Conservation (phyloP, 2,329 filamentous ascomycete genomes). For the Dendryphion nanum region DNA sequence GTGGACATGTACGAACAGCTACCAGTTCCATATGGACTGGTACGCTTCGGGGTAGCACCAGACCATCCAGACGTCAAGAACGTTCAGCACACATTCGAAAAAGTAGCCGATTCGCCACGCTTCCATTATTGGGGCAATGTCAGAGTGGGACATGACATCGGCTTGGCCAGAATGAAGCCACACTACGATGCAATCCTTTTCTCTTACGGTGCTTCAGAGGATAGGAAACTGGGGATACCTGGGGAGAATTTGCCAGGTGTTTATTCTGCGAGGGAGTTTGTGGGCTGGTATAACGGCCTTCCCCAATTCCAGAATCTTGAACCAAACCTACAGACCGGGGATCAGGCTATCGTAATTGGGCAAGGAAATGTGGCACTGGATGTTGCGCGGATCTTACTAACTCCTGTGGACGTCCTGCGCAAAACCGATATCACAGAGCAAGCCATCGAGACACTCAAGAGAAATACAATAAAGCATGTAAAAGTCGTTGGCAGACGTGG, state of each 20-base stretch:
- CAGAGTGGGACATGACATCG: constrained; percentile 68
- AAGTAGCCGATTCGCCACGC: constrained; percentile 76
- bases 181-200: constrained; percentile 94
- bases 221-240: constrained; percentile 73
- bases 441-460: constrained; percentile 70
- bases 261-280: constrained; percentile 86
- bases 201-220: constrained; percentile 85
- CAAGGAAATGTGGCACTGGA: constrained; percentile 97
- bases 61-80: constrained; percentile 99
- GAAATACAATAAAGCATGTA: constrained; percentile 74
- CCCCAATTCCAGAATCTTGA: constrained; percentile 73
- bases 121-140: constrained; percentile 94
- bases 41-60: constrained; percentile 93
- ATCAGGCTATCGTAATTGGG: constrained; percentile 84
- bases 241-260: constrained; percentile 78
- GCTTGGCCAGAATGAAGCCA: constrained; percentile 66
- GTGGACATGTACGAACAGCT: constrained; percentile 97
- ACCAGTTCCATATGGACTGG: constrained; percentile 88
- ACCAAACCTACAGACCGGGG: constrained; percentile 71
- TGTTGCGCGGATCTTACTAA: constrained; percentile 82
- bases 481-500: constrained; percentile 87
- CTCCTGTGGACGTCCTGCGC: constrained; percentile 68
- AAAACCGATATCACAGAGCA: constrained; percentile 88
- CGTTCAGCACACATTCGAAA: constrained; percentile 88
- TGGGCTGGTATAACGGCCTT: constrained; percentile 97